A percentile compares a stretch with the other conserved stretches of the same genome.
Evolutionary conservation across 345 rosid species (phyloP).

Genomic region (Mercurialis annua): DNA sequence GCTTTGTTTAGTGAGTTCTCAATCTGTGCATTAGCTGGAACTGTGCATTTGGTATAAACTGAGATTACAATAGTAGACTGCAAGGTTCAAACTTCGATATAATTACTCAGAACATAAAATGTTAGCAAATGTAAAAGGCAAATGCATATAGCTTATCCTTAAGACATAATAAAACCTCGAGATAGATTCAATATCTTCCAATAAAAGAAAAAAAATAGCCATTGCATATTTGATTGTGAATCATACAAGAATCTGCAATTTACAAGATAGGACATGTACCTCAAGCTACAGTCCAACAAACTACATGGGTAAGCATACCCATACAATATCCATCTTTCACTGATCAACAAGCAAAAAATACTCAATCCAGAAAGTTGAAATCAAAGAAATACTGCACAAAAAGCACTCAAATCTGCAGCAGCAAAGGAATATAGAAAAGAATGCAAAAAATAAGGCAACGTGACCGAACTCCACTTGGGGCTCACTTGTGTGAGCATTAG

Average conservation of each 20-base stretch:
- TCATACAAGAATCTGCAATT: constrained; percentile 39
- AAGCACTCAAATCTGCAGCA: constrained; percentile 29
- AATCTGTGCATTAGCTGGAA: background rate
- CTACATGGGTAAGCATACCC: constrained; percentile 26
- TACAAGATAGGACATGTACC: constrained; percentile 31
- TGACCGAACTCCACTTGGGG: background rate
- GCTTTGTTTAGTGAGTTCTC: background rate
- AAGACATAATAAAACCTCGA: background rate
- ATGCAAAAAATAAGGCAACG: background rate
- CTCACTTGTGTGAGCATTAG: background rate
- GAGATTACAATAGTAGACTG: background rate
- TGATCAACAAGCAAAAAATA: constrained; percentile 21
- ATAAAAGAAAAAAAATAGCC: constrained; percentile 18
- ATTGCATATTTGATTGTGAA: constrained; percentile 19
- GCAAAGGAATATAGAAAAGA: constrained; percentile 15
- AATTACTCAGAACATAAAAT: background rate
- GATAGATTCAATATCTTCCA: background rate
- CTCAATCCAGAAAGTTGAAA: constrained; percentile 27
- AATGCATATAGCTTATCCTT: background rate
- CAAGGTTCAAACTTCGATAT: background rate
- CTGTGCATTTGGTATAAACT: background rate
- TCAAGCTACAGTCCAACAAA: constrained; percentile 29
- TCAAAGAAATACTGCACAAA: constrained; percentile 33
- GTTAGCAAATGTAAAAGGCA: background rate
- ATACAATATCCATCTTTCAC: constrained; percentile 22